Percentiles rank a stretch among this genome's conserved stretches.
Evolutionary conservation across 805 yeast species (phyloP).

Genomic region (Metschnikowia lunata): DNA sequence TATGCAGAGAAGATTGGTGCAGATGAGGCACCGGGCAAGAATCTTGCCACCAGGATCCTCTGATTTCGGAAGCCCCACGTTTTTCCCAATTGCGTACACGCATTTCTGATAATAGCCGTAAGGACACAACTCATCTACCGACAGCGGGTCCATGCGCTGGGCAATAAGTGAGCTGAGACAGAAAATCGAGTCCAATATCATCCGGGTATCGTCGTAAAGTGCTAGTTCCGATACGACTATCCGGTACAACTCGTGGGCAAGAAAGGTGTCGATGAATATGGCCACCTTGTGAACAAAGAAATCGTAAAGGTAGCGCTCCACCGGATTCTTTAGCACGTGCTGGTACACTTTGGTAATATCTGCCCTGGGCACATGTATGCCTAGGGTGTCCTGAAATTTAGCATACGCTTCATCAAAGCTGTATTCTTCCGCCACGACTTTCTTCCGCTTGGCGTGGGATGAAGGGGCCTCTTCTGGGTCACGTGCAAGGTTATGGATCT

Average conservation of each 20-base stretch:
- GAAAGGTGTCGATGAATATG: conserved; percentile 29
- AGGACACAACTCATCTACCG: conserved; percentile 28
- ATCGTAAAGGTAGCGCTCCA: conserved; percentile 32
- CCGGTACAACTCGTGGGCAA: conserved; percentile 26
- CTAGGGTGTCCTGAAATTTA: conserved; percentile 22
- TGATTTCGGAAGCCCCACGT: conserved; percentile 24
- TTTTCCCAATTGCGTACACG: conserved; percentile 29
- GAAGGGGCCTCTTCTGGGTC: conserved; percentile 6
- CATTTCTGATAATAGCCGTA: conserved; percentile 36
- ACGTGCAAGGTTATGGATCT: conserved; percentile 29
- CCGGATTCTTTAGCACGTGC: conserved; percentile 15
- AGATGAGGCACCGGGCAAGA: conserved; percentile 33
- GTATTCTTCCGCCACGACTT: conserved; percentile 18
- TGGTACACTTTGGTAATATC: conserved; percentile 9
- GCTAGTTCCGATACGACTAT: conserved; percentile 34
- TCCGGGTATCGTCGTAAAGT: conserved; percentile 34
- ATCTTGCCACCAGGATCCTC: conserved; percentile 25
- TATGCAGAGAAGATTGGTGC: conserved; percentile 34
- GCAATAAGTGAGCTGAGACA: conserved; percentile 35
- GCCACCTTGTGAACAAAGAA: conserved; percentile 29
- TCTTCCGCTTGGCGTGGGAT: not conserved
- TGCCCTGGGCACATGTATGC: conserved; percentile 14
- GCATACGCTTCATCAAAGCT: conserved; percentile 22
- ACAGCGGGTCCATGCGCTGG: conserved; percentile 27
- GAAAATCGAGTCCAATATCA: conserved; percentile 35